Evolutionary conservation across 139 green algal species (phyloP), one percentile per base, ranked within the genome.

Genomic region (Chlamydomonas asymmetrica): DNA sequence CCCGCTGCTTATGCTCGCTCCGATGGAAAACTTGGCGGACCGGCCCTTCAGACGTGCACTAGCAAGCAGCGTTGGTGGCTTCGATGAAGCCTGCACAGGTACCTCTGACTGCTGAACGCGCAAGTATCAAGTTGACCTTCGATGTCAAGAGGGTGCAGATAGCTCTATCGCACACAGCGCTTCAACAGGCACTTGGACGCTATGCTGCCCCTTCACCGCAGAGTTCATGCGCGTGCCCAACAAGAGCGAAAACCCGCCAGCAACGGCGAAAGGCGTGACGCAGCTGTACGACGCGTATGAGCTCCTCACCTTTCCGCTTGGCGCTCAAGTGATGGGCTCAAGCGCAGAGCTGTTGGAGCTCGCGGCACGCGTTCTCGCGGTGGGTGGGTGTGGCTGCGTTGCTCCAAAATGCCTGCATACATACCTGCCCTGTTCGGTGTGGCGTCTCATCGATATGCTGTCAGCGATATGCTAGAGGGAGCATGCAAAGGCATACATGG

Each of bases 221-320:
- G 88, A 93, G 75, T 93, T 93, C 85, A 85, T 93, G 22, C 85
- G 88, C 23, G 72, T 93, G 34, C 83, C 86, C 2, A 34, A 50
- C 67, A 32, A 37, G 16, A 41, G 73, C 1, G 60, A 84, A 50
- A 78, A 81, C 25, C 80, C 82, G 1, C 9, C 61, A 1, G 70
- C 61, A 13, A 64, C 65, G 4, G 72, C 79, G 9, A 52, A 67
- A 6, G 88, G 88, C 18, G 60, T 90, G 13, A 62, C 31, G 3
- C 37, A 62, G 8, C 37, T 38, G 20, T 93, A 93, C 69, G 52
- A 84, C 50, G 68, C 69, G 4, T 22, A 5, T 2, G 88, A 93
- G 84, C 82, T 93, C n/a, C 76, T 41, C 2, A 37, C 54, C 13
- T 43, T 78, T 0, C 83, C 88, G 8, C 75, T 90, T 54, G 87